Base-by-base conservation (phyloP, 345 rosid genomes). In the Tarenaya hassleriana region DNA sequence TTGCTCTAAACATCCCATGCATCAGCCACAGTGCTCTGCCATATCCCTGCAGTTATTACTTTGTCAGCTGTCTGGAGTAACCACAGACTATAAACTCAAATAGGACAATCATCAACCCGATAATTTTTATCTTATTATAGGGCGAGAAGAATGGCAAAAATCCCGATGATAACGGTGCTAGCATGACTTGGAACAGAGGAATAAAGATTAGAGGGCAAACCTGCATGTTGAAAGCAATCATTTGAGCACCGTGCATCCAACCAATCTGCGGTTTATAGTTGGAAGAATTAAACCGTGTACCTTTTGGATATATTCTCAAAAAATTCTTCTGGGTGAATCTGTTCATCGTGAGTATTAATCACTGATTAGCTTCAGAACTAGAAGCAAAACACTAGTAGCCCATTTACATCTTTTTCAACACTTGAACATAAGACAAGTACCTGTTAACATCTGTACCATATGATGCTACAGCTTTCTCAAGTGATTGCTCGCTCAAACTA, bases 211-310 rank as follows among this genome's bases (percentile, higher is more conserved):
- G n/a, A n/a, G n/a, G n/a, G n/a, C n/a, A n/a, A 56, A 86, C 95
- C 95, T 86, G 92, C 95, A 86, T 81, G 67, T 86, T 86, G 52
- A 86, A 81, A 43, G 95, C 92, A 62, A 86, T 84, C 95, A 86
- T 83, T 68, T 83, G 92, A 64, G 86, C 92, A 61, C 95, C 95
- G 32, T 77, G 81, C 75, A 75, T 75, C 92, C 92, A 76, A 34
- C 73, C 81, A 8, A 62, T 47, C 52, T 69, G 68, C 39, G 86
- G 86, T 58, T 76, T 76, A 66, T 79, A 79, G 56, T 79, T 79
- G 37, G 86, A 79, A 51, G 86, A 79, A 64, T 52, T 69, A 50
- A 79, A 60, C 50, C 82, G 77, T 60, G 70, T 69, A 20, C 86
- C 86, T 66, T 71, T 76, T 5, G 86, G 86, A 58, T 76, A 76